A percentile compares a stretch with the other conserved stretches of the same genome.
Evolutionary conservation across 805 yeast genomes (phyloP).

Genomic region (Yamadazyma insecticola): DNA sequence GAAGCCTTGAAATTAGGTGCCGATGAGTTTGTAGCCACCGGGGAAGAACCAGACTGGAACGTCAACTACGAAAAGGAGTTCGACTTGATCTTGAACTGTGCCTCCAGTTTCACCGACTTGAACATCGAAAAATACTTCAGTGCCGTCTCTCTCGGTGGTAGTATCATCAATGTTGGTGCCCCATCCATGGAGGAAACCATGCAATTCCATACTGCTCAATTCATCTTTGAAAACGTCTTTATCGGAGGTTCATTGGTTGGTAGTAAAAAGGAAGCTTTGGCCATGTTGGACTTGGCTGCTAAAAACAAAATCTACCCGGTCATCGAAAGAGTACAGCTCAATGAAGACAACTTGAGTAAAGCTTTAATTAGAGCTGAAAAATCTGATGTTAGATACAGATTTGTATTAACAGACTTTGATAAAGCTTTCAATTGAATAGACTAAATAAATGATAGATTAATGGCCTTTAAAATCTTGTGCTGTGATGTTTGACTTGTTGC

Average conservation of each 20-base stretch:
- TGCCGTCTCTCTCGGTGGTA: constrained; percentile 22
- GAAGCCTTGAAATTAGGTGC: constrained; percentile 31
- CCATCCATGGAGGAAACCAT: constrained; percentile 21
- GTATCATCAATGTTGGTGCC: constrained; percentile 22
- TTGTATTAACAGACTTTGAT: constrained; percentile 54
- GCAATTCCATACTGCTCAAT: constrained; percentile 19
- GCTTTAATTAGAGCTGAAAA: constrained; percentile 32
- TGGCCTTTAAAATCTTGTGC: constrained; percentile 40
- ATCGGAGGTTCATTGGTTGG: constrained; percentile 33
- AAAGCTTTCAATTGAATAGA: constrained; percentile 12
- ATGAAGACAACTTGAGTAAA: constrained; percentile 26
- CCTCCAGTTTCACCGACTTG: constrained; percentile 47
- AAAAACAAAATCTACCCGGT: constrained; percentile 30
- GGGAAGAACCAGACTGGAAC: constrained; percentile 40
- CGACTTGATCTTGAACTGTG: constrained; percentile 52
- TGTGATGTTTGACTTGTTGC: constrained; percentile 45
- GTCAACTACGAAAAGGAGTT: constrained; percentile 27
- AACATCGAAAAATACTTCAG: constrained; percentile 47
- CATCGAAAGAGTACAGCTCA: constrained; percentile 32
- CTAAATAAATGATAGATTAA: neutral
- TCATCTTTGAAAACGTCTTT: constrained; percentile 24
- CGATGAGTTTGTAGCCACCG: constrained; percentile 42
- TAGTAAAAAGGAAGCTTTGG: constrained; percentile 28
- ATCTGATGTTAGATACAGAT: constrained; percentile 45
- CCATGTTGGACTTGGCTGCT: constrained; percentile 36